These are phyloP conservation scores for Aspergillus unguis DNA, from an alignment of 2,329 filamentous ascomycete species.

Conservation along the genomic window DNA sequence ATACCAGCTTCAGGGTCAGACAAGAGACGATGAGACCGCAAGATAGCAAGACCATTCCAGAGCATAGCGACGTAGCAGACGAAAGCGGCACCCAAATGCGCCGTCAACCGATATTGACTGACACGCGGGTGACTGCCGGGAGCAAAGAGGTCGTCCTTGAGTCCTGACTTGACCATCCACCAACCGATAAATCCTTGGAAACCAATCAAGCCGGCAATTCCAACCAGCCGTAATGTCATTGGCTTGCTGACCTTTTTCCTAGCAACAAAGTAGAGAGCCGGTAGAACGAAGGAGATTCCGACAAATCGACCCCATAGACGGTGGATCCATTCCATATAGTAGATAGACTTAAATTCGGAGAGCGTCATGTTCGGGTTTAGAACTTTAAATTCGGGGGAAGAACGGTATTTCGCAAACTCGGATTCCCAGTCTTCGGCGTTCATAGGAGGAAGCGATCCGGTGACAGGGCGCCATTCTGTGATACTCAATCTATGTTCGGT, in stretches of 20 bases:
- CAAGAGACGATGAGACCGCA: constrained; percentile 72
- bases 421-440: constrained; percentile 79
- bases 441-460: constrained; percentile 81
- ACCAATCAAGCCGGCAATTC: constrained; percentile 84
- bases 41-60: constrained; percentile 76
- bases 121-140: constrained; percentile 88
- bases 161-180: constrained; percentile 99
- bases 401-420: constrained; percentile 88
- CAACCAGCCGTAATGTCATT: constrained; percentile 73
- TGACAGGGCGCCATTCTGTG: constrained; percentile 97
- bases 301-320: constrained; percentile 91
- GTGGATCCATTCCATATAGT: constrained; percentile 99
- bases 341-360: constrained; percentile 95
- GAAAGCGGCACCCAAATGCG: constrained; percentile 88
- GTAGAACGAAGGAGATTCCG: constrained; percentile 82
- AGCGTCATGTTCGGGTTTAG: constrained; percentile 92
- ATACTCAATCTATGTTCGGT: constrained; percentile 73
- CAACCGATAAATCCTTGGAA: constrained; percentile 95
- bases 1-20: constrained; percentile 62
- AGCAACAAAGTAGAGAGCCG: constrained; percentile 82
- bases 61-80: constrained; percentile 94
- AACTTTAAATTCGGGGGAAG: constrained; percentile 86
- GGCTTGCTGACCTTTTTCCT: constrained; percentile 71
- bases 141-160: constrained; percentile 93
- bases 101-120: constrained; percentile 86